A percentile compares a stretch with the other conserved stretches of the same genome.
phyloP scores from a whole-genome alignment of 352 stramenopile species.

The Salisapilia sapeloensis region DNA sequence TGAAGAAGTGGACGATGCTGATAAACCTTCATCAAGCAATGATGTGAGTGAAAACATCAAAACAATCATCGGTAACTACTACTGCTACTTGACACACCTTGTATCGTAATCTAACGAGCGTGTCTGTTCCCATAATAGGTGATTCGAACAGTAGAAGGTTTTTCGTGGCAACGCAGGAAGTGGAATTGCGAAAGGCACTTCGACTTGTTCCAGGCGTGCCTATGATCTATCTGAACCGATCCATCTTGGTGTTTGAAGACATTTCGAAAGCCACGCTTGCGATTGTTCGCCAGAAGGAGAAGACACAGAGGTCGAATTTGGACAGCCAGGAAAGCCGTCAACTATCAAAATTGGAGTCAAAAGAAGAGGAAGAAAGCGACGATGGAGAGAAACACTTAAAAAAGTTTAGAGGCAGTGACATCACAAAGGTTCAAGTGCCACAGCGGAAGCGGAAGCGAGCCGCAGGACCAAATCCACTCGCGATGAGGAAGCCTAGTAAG shows the following conservation, averaged over 20 bases:
- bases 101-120: background rate
- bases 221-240: conserved; percentile 78
- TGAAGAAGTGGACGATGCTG: conserved; percentile 4
- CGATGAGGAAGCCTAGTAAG: conserved; percentile 52
- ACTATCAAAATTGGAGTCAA: conserved; percentile 24
- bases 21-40: conserved; percentile 8
- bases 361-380: background rate
- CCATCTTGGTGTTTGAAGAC: conserved; percentile 76
- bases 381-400: conserved; percentile 11
- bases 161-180: conserved; percentile 71
- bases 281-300: conserved; percentile 69
- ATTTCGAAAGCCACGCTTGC: conserved; percentile 57
- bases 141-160: conserved; percentile 72
- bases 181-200: conserved; percentile 62
- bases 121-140: conserved; percentile 8
- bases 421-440: too few relatives aligned
- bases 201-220: conserved; percentile 49
- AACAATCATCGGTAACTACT: conserved; percentile 13
- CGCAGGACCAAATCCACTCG: conserved; percentile 61
- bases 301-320: conserved; percentile 44
- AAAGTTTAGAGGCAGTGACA: too few relatives aligned
- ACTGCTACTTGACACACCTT: background rate
- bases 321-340: conserved; percentile 65
- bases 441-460: conserved; percentile 12
- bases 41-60: conserved; percentile 41